Base-by-base conservation (phyloP, 2,329 filamentous ascomycete genomes). In the Diplodia sapinea region DNA sequence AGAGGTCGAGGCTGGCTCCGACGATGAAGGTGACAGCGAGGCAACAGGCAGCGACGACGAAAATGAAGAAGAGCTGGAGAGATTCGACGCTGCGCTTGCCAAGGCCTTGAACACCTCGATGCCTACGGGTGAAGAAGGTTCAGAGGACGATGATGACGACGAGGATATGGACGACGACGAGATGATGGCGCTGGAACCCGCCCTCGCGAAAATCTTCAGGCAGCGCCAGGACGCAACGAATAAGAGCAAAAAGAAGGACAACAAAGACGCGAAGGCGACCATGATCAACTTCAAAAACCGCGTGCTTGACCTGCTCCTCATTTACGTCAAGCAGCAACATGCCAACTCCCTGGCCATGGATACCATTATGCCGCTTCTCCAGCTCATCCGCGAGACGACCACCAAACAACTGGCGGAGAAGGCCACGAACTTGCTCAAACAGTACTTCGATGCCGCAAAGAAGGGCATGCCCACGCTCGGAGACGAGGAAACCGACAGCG, bases 271-370 rank as follows among this genome's bases (percentile, higher is more conserved):
- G 66, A 95, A 92, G 76, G 91, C 94, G 72, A 93, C 89, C 23
- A 92, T 98, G 75, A 83, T 96, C 74, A 94, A 94, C 79, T 97
- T 99, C 85, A 99, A 99, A 83, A 92, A 92, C 78, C 91, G 94
- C 51, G 90, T 97, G 6, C 86, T 98, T 4, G 95, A 98, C 75
- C 86, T 98, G 1, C 84, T 98, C 12, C 88, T 91, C 69, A 91
- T 95, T 70, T 98, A 93, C 78, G 84, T 95, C 70, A 93, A 91
- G 77, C 90, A 91, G 72, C 90, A 95, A 79, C 87, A 90, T 67
- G 84, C 85, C 26, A 91, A 88, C 72, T 80, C 86, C 1, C 81
- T 94, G 0, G 87, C 89, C 0, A 86, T 95, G 52, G 83, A 88
- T 47, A 79, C 95, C 9, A 81, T 97, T 6, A 77, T 94, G 8